A percentile compares a stretch with the other conserved stretches of the same genome.
Conservation (phyloP, 169 alveolate species). For the Plasmodium blacklocki region DNA sequence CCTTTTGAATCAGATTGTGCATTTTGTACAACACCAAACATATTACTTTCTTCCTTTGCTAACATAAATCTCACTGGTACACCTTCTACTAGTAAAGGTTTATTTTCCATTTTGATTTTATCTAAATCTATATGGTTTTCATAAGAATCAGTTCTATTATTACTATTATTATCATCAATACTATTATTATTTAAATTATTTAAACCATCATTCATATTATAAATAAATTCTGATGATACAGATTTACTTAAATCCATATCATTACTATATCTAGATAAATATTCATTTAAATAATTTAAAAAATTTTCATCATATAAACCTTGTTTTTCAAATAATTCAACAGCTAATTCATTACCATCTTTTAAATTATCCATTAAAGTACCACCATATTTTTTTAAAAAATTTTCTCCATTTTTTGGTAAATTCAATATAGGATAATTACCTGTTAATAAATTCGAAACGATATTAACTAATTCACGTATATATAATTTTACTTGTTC, state of each 20-base stretch:
- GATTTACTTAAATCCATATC: conserved; percentile 75
- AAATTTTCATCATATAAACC: conserved; percentile 88
- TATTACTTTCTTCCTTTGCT: conserved; percentile 77
- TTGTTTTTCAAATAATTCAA: conserved; percentile 86
- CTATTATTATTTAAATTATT: conserved; percentile 19
- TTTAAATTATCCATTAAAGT: conserved; percentile 88
- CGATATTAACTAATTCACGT: conserved; percentile 88
- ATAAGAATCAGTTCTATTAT: conserved; percentile 26
- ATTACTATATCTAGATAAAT: conserved; percentile 77
- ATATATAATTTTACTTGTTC: conserved; percentile 88
- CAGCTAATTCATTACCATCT: conserved; percentile 89
- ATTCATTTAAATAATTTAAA: conserved; percentile 78
- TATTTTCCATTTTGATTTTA: conserved; percentile 8
- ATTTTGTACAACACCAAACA: conserved; percentile 78
- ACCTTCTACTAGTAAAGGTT: conserved; percentile 43
- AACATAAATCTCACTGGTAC: conserved; percentile 72
- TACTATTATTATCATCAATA: conserved; percentile 10
- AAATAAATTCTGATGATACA: conserved; percentile 31
- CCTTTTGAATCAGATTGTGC: conserved; percentile 59
- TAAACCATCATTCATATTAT: conserved; percentile 26
- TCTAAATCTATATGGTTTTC: conserved; percentile 35
- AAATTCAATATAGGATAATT: conserved; percentile 89
- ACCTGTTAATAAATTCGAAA: conserved; percentile 90
- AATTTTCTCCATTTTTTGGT: conserved; percentile 87
- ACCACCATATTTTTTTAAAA: conserved; percentile 89